phyloP scores from a whole-genome alignment of 352 stramenopile species.

The Stramenopiles sp. region DNA sequence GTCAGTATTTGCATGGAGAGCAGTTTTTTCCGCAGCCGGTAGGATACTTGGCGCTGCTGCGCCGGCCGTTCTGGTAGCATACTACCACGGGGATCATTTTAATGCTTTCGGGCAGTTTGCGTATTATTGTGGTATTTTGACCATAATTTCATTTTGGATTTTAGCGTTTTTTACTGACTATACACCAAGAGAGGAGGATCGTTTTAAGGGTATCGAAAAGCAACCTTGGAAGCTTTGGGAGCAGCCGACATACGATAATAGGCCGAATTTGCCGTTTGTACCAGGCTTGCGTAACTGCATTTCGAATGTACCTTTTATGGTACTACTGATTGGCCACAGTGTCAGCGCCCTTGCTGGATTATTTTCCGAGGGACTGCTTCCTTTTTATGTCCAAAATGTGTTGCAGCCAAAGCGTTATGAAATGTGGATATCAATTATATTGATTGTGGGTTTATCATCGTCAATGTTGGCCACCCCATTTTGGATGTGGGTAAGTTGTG shows the following conservation, averaged over 20 bases:
- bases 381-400: constrained; percentile 15
- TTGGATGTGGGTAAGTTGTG: constrained; percentile 13
- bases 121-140: not conserved
- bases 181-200: not conserved
- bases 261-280: constrained; percentile 7
- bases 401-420: constrained; percentile 14
- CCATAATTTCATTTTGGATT: constrained; percentile 9
- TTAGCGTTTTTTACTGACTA: constrained; percentile 8
- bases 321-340: constrained; percentile 10
- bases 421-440: constrained; percentile 13
- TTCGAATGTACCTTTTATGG: constrained; percentile 11
- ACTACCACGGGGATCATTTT: constrained; percentile 11
- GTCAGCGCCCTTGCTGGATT: constrained; percentile 7
- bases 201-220: not conserved
- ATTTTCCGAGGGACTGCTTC: not conserved
- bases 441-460: constrained; percentile 9
- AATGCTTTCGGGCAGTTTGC: not conserved
- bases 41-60: constrained; percentile 14
- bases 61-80: not conserved
- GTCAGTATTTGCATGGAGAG: constrained; percentile 14
- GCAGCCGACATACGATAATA: not conserved
- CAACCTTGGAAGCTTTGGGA: constrained; percentile 9
- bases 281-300: constrained; percentile 13
- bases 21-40: constrained; percentile 8
- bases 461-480: constrained; percentile 11